Conservation (phyloP, 2,329 filamentous ascomycete species). For the Calonectria honghensis region DNA sequence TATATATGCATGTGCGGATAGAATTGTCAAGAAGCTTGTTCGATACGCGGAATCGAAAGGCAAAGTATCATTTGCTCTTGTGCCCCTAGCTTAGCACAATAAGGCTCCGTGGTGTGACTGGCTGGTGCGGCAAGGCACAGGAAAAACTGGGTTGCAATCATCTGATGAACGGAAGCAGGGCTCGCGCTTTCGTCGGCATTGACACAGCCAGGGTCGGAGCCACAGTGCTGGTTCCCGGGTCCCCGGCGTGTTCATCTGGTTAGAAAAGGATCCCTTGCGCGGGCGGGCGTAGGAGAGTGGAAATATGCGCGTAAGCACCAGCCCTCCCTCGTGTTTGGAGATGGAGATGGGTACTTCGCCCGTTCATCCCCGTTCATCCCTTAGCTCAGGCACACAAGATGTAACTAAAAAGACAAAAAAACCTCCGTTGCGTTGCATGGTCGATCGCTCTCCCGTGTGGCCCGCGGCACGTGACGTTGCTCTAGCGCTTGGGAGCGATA, state of each 20-base stretch:
- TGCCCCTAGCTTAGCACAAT: not conserved
- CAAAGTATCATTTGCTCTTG: not conserved
- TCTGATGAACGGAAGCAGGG: not conserved
- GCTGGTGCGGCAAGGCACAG: not conserved
- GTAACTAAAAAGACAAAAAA: not conserved
- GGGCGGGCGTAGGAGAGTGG: too few relatives aligned
- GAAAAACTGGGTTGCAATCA: not conserved
- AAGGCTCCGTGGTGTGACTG: not conserved
- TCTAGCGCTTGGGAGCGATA: not conserved
- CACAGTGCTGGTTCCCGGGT: not conserved
- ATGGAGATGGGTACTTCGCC: not conserved
- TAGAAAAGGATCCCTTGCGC: not conserved
- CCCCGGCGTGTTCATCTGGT: too few relatives aligned
- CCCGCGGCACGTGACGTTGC: not conserved
- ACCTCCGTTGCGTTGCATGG: not conserved
- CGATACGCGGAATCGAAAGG: not conserved
- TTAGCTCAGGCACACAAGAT: not conserved
- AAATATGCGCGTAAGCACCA: not conserved
- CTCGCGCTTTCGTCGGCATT: not conserved
- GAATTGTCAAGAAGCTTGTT: not conserved
- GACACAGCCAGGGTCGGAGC: not conserved
- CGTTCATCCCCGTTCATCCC: not conserved
- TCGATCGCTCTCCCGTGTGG: not conserved
- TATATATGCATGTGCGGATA: not conserved
- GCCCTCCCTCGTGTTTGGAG: not conserved